Base-by-base conservation (phyloP, 805 yeast species). In the Cyberlindnera samutprakarnensis region DNA sequence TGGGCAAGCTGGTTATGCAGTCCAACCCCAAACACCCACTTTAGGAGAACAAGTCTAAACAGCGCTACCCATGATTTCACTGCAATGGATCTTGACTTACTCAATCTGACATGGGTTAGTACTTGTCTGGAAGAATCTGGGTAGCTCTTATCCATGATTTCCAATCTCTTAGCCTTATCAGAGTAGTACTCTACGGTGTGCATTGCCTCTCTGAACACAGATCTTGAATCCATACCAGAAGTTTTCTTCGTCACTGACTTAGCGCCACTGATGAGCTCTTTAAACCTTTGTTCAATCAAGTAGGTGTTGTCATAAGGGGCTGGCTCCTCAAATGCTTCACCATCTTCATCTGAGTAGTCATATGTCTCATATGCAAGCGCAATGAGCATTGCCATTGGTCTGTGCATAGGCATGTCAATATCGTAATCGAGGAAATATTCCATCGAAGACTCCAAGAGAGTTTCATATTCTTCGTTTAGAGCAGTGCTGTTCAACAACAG, bases 201-300 rank as follows among this genome's bases (percentile, higher is more conserved):
- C 25, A 67, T 51, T 14, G 76, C 72, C 37, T 78, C 80, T 46
- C 77, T 62, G 51, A 77, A 74, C 1, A 78, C 62, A 1, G 83
- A 69, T 39, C 73, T 72, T 17, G 72, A 61, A 23, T 70, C 75
- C 37, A 68, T 69, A 19, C 10, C 10, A 19, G 21, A 19, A 19
- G 21, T 19, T 19, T 71, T 74, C 43, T 79, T 79, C 18, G 75
- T 49, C 32, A 65, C 71, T 36, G 76, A 75, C 5, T 77, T 61
- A 0, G 81, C 70, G 15, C 70, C 66, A 26, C 64, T 67, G 1
- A 71, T 56, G 26, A 77, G 56, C 22, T 63, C 55, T 17, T 60
- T 58, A 19, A 72, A 50, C 4, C 59, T 59, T 14, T 53, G 46
- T 19, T 59, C 50, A 8, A 76, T 45, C 17, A 67, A 68, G 30